Evolutionary conservation across 2,329 filamentous ascomycete species (phyloP).

Genomic region (Diaporthe sp.): DNA sequence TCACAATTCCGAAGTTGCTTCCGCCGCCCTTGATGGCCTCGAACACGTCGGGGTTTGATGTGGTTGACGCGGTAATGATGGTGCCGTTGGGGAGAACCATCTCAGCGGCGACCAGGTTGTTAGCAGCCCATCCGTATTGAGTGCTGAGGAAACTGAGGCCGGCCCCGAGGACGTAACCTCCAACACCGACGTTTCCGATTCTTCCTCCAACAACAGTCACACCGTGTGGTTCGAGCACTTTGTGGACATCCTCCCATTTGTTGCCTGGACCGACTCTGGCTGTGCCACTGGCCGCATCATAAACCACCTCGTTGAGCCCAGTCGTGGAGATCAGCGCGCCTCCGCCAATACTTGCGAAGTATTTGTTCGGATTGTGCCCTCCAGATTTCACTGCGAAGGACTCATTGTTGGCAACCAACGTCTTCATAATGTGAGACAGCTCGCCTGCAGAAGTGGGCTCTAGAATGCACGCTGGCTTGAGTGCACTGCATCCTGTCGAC

Average conservation of each 20-base stretch:
- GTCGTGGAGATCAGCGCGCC: conserved; percentile 64
- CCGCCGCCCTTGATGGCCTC: conserved; percentile 67
- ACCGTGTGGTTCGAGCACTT: conserved; percentile 55
- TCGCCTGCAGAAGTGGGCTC: not conserved
- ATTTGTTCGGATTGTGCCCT: conserved; percentile 68
- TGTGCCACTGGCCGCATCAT: conserved; percentile 52
- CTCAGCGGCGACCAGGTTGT: conserved; percentile 62
- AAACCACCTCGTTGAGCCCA: conserved; percentile 55
- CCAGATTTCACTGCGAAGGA: conserved; percentile 68
- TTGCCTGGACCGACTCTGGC: conserved; percentile 61
- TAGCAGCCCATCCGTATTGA: conserved; percentile 64
- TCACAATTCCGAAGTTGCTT: conserved; percentile 68
- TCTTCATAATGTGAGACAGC: conserved; percentile 24
- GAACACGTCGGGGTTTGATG: conserved; percentile 62
- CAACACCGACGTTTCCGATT: conserved; percentile 61
- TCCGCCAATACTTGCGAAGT: conserved; percentile 62
- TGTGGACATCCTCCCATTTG: conserved; percentile 56
- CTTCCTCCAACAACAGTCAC: conserved; percentile 59
- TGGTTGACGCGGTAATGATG: conserved; percentile 58
- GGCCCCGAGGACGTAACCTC: conserved; percentile 65
- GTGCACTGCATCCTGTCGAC: conserved; percentile 28
- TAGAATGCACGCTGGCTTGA: conserved; percentile 31
- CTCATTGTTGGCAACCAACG: conserved; percentile 24
- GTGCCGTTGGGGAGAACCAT: conserved; percentile 65
- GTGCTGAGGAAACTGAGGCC: conserved; percentile 64